phyloP scores from a whole-genome alignment of 2,329 filamentous ascomycete genomes.

The Fusarium veterinarium region DNA sequence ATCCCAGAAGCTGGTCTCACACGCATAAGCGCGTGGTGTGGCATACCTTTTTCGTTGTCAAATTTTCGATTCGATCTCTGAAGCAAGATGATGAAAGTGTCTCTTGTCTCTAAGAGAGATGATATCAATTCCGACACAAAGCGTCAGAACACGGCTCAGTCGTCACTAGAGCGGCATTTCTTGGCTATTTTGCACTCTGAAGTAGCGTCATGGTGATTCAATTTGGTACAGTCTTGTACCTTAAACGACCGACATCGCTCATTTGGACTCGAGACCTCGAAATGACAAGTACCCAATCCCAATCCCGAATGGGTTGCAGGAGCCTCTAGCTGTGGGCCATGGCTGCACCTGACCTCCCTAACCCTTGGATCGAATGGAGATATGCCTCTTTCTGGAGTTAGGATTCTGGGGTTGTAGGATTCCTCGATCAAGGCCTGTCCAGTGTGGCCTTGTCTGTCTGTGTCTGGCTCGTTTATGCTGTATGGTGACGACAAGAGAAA shows the following conservation, averaged over 20 bases:
- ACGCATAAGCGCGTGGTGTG: conserved; percentile 33
- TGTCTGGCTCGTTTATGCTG: conserved; percentile 6
- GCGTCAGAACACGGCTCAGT: conserved; percentile 1
- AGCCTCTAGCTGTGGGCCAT: conserved; percentile 41
- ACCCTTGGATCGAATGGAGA: conserved; percentile 38
- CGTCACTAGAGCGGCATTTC: conserved; percentile 1
- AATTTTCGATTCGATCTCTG: conserved; percentile 23
- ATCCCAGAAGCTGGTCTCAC: conserved; percentile 32
- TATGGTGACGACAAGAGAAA: conserved; percentile 32
- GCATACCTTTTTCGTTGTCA: conserved; percentile 23
- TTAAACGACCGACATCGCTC: conserved; percentile 33
- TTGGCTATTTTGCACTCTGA: not conserved
- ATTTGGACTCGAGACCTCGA: conserved; percentile 19
- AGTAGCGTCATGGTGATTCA: conserved; percentile 42
- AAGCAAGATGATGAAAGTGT: not conserved
- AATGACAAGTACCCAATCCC: conserved; percentile 31
- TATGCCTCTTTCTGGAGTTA: conserved; percentile 41
- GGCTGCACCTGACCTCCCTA: conserved; percentile 42
- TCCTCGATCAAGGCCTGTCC: conserved; percentile 18
- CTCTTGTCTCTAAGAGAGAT: not conserved
- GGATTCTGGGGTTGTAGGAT: conserved; percentile 30
- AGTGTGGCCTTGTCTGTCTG: not conserved
- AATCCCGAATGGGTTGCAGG: conserved; percentile 41
- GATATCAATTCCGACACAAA: conserved; percentile 21
- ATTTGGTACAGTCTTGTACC: conserved; percentile 5